Evolutionary conservation across 2,329 filamentous ascomycete species (phyloP), one percentile per base, ranked within the genome.

Genomic region (Pseudogymnoascus sp.): DNA sequence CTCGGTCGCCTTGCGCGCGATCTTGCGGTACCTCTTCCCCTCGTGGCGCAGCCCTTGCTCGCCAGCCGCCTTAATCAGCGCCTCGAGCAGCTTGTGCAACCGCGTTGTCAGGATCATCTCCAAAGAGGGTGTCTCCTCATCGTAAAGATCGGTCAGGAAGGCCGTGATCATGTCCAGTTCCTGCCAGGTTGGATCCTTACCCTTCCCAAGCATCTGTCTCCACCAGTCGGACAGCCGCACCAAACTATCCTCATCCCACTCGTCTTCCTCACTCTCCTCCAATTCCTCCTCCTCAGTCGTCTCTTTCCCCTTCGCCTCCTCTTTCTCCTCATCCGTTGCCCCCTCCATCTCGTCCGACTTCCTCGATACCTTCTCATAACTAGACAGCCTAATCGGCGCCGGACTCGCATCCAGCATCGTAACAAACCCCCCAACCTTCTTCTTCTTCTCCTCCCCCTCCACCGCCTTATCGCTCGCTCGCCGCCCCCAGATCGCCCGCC

Each of bases 81-180:
- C 68, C 31, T 67, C 67, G 1, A 70, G 34, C 14, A 70, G 64
- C 34, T 69, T 68, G 31, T 68, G 66, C 4, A 69, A 23, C 14
- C 64, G 67, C 7, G 66, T 63, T 6, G 62, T 16, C 3, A 63
- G 51, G 31, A 69, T 61, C n/a, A 67, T 26, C 57, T 61, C 45
- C 6, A 61, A 5, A n/a, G 34, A 26, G 21, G 59, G 59, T 4
- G 39, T 61, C 8, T 61, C 59, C 16, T 61, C 59, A 1, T 61
- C 39, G 34, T 26, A 26, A 2, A 61, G 12, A 26, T 61, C 59
- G 12, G 3, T 40, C 59, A 61, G 36, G 26, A 61, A 61, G 3
- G 18, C 34, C 23, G 12, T 26, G 16, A 61, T 61, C 59, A 61
- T 61, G 14, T 39, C 59, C 26, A 61, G 12, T 18, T 61, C 59